Percentiles rank a stretch among this genome's conserved stretches.
Evolutionary conservation across 2,329 filamentous ascomycete genomes (phyloP).

Genomic region (Dactylonectria estremocensis): DNA sequence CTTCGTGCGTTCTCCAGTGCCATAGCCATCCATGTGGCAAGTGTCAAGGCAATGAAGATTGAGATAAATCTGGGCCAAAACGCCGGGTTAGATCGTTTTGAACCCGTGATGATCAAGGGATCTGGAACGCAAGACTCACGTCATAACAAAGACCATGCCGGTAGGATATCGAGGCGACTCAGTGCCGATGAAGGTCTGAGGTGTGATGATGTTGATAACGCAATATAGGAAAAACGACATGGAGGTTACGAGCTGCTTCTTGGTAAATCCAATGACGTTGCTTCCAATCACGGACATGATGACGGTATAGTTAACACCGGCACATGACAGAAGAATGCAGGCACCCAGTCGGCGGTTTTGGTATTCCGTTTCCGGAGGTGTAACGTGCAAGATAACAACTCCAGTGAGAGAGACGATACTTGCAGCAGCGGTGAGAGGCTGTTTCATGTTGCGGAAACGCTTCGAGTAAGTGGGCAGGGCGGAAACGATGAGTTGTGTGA

Average conservation of each 20-base stretch:
- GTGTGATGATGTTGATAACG: slow-evolving; percentile 29
- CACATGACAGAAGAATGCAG: not conserved
- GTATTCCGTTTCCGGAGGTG: not conserved
- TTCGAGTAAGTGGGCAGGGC: not conserved
- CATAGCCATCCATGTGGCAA: slow-evolving; percentile 1
- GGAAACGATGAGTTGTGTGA: not conserved
- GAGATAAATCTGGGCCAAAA: slow-evolving; percentile 1
- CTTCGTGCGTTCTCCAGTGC: not conserved
- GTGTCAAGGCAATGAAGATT: not conserved
- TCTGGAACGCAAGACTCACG: not conserved
- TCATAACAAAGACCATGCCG: slow-evolving; percentile 12
- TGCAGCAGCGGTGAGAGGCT: not conserved
- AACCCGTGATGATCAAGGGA: not conserved
- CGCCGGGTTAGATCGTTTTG: not conserved
- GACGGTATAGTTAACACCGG: slow-evolving; percentile 4
- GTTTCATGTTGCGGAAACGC: slow-evolving; percentile 1
- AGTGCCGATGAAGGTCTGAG: slow-evolving; percentile 22
- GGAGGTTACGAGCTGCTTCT: slow-evolving; percentile 20
- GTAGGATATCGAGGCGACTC: slow-evolving; percentile 23
- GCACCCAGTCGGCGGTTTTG: not conserved
- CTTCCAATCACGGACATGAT: slow-evolving; percentile 11
- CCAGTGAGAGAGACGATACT: not conserved
- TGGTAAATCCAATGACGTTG: slow-evolving; percentile 23
- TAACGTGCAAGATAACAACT: not conserved
- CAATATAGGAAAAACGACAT: slow-evolving; percentile 23